Percentiles rank a stretch among this genome's conserved stretches.
These are phyloP conservation scores for Moniliella sp. DNA, from an alignment of 1,284 basidiomycete genomes.

Conservation along the genomic window DNA sequence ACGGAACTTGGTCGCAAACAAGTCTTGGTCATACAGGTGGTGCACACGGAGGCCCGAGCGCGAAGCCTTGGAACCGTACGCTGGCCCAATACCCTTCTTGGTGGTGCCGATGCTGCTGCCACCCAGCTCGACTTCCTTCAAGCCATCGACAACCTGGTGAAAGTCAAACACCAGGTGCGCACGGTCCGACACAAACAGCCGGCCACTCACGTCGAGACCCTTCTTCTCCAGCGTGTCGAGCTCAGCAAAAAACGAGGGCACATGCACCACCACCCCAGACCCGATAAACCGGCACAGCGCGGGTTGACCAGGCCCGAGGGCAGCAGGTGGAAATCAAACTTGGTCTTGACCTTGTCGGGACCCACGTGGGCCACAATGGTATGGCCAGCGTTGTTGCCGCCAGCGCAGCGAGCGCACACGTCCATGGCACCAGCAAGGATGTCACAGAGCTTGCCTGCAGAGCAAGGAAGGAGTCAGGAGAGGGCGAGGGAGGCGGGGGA, in stretches of 20 bases:
- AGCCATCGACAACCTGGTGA: constrained; percentile 93
- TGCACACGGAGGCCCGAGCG: constrained; percentile 84
- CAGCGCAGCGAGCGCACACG: constrained; percentile 83
- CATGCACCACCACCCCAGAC: constrained; percentile 75
- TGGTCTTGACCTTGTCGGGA: constrained; percentile 53
- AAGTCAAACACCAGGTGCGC: constrained; percentile 95
- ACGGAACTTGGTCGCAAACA: constrained; percentile 76
- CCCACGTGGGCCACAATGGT: constrained; percentile 74
- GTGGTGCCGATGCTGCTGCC: constrained; percentile 81
- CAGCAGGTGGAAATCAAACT: constrained; percentile 82
- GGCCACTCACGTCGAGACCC: too few relatives aligned
- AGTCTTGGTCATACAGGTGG: constrained; percentile 72
- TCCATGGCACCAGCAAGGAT: constrained; percentile 49
- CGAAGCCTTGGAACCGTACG: constrained; percentile 90
- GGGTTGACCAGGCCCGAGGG: constrained; percentile 83
- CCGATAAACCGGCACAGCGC: constrained; percentile 71
- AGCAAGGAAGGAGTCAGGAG: too few relatives aligned
- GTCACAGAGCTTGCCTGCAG: constrained; percentile 32
- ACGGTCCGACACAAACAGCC: constrained; percentile 80
- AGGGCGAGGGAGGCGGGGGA: too few relatives aligned
- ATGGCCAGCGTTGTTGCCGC: constrained; percentile 95
- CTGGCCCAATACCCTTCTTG: constrained; percentile 90
- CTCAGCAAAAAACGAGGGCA: constrained; percentile 85
- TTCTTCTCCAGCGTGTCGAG: constrained; percentile 65
- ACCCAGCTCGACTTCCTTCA: constrained; percentile 92